Evolutionary conservation across 2,329 filamentous ascomycete genomes (phyloP), one percentile per base, ranked within the genome.

Genomic region (Fusarium sp.): DNA sequence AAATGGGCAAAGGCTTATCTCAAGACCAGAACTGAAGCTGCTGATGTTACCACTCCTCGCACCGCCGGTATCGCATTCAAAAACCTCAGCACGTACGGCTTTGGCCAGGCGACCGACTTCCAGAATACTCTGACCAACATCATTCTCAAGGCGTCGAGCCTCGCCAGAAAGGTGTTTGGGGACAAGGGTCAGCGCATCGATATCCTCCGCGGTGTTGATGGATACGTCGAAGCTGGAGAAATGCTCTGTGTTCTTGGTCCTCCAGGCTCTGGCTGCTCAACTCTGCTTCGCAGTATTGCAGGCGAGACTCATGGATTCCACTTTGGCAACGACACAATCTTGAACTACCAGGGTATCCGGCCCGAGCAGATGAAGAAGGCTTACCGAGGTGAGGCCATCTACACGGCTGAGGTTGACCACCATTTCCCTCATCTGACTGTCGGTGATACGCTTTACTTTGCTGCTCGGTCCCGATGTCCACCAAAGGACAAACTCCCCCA

Each of bases 371-470:
- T 95, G 92, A 88, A 92, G 80, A 88, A 87, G 8, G 85, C 88
- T 55, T 94, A 94, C 82, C 88, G 91, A 25, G 93, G 93, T 59
- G 93, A 95, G 81, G 92, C 92, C 56, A 94, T 95, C 77, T 95
- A 95, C 82, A 94, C 92, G 0, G 92, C 92, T 48, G 93, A 95
- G 80, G 91, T 93, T 29, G 93, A 95, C 78, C 90, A 91, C 6
- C 92, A 94, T 80, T 94, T 94, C 76, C 91, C 92, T 8, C 88
- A 90, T 80, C 82, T 95, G 73, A 90, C 88, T 3, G 92, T 94
- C 18, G 92, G 91, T 54, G 91, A 94, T 72, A 95, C 93, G 0
- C 84, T 94, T 14, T 90, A 88, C 60, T 94, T 94, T 69, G 92
- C 93, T 16, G 91, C 92, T 10, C 85, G 87, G 25, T 91, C 92